These are phyloP conservation scores for Citeromyces siamensis DNA, from an alignment of 1,139 yeast genomes.

Conservation along the genomic window DNA sequence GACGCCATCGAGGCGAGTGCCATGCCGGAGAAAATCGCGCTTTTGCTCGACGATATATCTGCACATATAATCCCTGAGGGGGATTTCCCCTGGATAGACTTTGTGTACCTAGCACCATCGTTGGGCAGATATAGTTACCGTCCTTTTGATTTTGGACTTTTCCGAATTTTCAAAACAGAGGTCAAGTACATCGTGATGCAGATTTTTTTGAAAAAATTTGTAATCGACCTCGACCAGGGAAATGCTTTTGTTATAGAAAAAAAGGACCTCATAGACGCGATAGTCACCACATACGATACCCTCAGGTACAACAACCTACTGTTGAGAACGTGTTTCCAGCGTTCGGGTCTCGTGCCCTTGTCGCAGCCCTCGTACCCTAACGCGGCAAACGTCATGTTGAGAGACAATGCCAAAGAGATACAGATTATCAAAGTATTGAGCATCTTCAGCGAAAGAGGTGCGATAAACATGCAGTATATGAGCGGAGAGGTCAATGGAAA, in stretches of 20 bases:
- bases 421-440: conserved; percentile 8
- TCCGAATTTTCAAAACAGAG: conserved; percentile 17
- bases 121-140: conserved; percentile 12
- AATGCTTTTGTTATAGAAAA: conserved; percentile 8
- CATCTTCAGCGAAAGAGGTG: conserved; percentile 7
- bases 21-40: conserved; percentile 11
- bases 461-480: conserved; percentile 6
- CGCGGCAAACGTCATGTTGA: conserved; percentile 1
- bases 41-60: conserved; percentile 18
- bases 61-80: conserved; percentile 19
- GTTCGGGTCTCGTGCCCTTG: conserved; percentile 7
- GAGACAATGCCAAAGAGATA: conserved; percentile 6
- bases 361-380: conserved; percentile 1
- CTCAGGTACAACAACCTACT: conserved; percentile 7
- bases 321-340: conserved; percentile 8
- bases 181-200: conserved; percentile 15
- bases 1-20: conserved; percentile 8
- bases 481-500: conserved; percentile 4
- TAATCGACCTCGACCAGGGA: conserved; percentile 5
- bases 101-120: conserved; percentile 16
- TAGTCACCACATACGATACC: conserved; percentile 9
- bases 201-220: conserved; percentile 8
- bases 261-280: conserved; percentile 9
- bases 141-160: conserved; percentile 19
- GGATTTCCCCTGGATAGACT: conserved; percentile 12